Evolutionary conservation across 768 basidiomycete genomes (phyloP).

Genomic region (Roridomyces roridus): DNA sequence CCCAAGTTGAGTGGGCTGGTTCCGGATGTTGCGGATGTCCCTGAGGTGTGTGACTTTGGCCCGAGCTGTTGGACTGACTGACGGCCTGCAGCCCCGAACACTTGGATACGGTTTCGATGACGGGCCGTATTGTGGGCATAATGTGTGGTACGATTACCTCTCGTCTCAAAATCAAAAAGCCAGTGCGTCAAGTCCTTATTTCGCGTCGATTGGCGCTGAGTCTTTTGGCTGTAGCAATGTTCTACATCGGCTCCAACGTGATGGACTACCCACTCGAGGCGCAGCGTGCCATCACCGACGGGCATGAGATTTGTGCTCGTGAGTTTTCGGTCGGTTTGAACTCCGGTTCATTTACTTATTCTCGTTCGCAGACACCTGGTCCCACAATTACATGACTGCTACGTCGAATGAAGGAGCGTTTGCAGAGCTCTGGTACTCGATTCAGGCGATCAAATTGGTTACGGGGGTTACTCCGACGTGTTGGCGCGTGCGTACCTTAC

Average conservation of each 20-base stretch:
- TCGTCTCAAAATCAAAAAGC: slow-evolving; percentile 61
- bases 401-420: slow-evolving; percentile 69
- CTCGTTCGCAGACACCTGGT: slow-evolving; percentile 53
- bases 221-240: slow-evolving; percentile 50
- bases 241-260: slow-evolving; percentile 66
- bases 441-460: slow-evolving; percentile 60
- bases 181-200: slow-evolving; percentile 44
- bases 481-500: slow-evolving; percentile 53
- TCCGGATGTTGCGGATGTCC: slow-evolving; percentile 49
- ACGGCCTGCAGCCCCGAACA: slow-evolving; percentile 48
- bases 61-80: no score
- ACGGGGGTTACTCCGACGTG: slow-evolving; percentile 63
- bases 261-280: slow-evolving; percentile 62
- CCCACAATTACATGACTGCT: slow-evolving; percentile 63
- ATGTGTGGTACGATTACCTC: slow-evolving; percentile 65
- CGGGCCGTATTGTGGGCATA: slow-evolving; percentile 71
- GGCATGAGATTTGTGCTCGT: slow-evolving; percentile 67
- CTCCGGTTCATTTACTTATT: background rate
- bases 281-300: slow-evolving; percentile 56
- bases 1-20: slow-evolving; percentile 54
- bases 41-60: slow-evolving; percentile 49
- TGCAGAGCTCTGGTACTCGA: slow-evolving; percentile 82
- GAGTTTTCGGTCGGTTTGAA: slow-evolving; percentile 37
- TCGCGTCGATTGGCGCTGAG: no score
- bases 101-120: slow-evolving; percentile 70